These are phyloP conservation scores for Pythium volutum DNA, from an alignment of 352 stramenopile genomes.

Conservation along the genomic window DNA sequence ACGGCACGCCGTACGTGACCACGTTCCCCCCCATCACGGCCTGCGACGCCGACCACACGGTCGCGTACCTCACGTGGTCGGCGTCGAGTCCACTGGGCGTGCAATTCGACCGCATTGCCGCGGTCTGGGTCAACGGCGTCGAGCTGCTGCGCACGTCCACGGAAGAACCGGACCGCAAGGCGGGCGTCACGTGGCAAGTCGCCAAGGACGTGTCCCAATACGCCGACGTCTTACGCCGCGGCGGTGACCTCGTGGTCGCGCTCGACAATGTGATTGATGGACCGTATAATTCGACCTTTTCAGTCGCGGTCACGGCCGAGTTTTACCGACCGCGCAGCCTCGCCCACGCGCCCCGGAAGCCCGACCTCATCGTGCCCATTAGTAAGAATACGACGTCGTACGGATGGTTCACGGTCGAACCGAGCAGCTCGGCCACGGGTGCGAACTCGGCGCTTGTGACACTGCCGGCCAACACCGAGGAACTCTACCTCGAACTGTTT, in stretches of 20 bases:
- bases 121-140: constrained; percentile 67
- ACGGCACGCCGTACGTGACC: constrained; percentile 46
- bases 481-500: constrained; percentile 68
- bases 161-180: constrained; percentile 47
- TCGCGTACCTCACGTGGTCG: constrained; percentile 57
- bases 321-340: constrained; percentile 41
- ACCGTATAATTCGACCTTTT: constrained; percentile 64
- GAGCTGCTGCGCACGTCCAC: constrained; percentile 77
- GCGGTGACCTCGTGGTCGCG: constrained; percentile 50
- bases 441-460: constrained; percentile 40
- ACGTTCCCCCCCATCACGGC: constrained; percentile 33
- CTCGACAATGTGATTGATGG: constrained; percentile 68
- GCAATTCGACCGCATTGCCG: constrained; percentile 73
- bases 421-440: constrained; percentile 25
- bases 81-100: constrained; percentile 39
- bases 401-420: constrained; percentile 65
- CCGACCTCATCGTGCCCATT: constrained; percentile 44
- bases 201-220: constrained; percentile 70
- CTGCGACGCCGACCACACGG: constrained; percentile 43
- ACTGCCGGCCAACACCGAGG: constrained; percentile 55
- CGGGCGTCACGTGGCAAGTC: constrained; percentile 53
- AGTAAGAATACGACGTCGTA: constrained; percentile 47
- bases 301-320: constrained; percentile 49
- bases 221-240: constrained; percentile 38
- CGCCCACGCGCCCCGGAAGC: constrained; percentile 16